A percentile compares a stretch with the other conserved stretches of the same genome.
phyloP scores from a whole-genome alignment of 2,329 filamentous ascomycete genomes.

The Furcasterigmium sp. region DNA sequence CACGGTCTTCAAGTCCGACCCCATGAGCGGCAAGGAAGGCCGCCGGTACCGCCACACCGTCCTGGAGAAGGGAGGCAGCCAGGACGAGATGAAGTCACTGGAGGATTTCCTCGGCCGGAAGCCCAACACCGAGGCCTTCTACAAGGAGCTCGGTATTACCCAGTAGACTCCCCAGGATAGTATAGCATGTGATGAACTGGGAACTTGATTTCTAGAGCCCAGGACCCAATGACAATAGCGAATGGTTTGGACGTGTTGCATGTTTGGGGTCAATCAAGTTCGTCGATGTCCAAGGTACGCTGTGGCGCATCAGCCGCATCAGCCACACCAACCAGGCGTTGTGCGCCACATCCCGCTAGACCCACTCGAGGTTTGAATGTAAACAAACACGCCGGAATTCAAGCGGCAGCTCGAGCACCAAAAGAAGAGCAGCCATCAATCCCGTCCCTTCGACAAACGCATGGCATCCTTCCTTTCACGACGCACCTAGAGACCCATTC shows the following conservation, averaged over 20 bases:
- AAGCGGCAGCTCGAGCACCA: too few species aligned
- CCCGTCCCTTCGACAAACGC: too few species aligned
- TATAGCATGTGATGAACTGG: too few species aligned
- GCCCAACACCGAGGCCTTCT: slow-evolving; percentile 75
- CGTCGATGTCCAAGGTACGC: too few species aligned
- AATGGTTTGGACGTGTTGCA: too few species aligned
- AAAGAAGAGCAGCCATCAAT: too few species aligned
- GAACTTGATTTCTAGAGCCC: too few species aligned
- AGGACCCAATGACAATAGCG: too few species aligned
- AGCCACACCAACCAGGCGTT: not conserved
- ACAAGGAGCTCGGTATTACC: slow-evolving; percentile 61
- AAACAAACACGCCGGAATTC: slow-evolving; percentile 14
- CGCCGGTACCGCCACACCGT: slow-evolving; percentile 74
- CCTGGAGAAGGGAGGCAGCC: slow-evolving; percentile 69
- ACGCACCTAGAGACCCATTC: not conserved
- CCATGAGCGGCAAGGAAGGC: slow-evolving; percentile 71
- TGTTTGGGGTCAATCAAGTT: too few species aligned
- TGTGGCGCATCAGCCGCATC: not conserved
- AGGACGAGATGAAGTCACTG: slow-evolving; percentile 76
- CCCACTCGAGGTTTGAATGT: slow-evolving; percentile 12
- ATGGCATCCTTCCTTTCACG: too few species aligned
- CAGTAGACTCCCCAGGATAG: slow-evolving; percentile 1
- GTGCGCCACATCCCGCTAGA: slow-evolving; percentile 9
- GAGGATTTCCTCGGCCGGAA: slow-evolving; percentile 73
- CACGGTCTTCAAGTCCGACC: slow-evolving; percentile 69